phyloP scores from a whole-genome alignment of 2,329 filamentous ascomycete species.

The Sclerotiophoma versabilis region DNA sequence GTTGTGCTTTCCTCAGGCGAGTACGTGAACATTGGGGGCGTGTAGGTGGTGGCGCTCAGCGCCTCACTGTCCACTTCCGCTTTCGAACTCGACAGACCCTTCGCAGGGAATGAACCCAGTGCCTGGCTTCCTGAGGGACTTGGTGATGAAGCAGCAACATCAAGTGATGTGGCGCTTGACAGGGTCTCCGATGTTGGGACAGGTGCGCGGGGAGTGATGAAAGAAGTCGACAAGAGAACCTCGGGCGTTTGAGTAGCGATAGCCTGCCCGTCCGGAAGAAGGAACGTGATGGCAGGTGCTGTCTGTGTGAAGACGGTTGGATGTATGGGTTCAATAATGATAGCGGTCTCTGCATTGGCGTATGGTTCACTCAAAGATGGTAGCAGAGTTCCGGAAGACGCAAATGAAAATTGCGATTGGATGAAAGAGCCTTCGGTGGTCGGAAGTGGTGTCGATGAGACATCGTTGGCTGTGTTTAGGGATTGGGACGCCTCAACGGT shows the following conservation, averaged over 20 bases:
- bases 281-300: conserved; percentile 43
- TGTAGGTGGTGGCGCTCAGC: conserved; percentile 21
- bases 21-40: conserved; percentile 35
- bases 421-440: neutral
- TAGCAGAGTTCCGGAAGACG: neutral
- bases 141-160: conserved; percentile 4
- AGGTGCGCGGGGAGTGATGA: conserved; percentile 34
- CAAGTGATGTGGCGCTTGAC: conserved; percentile 20
- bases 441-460: neutral
- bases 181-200: conserved; percentile 19
- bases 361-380: conserved; percentile 15
- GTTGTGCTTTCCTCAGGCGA: conserved; percentile 29
- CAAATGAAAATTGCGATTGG: neutral
- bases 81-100: conserved; percentile 22
- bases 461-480: conserved; percentile 1
- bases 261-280: conserved; percentile 40
- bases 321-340: conserved; percentile 44
- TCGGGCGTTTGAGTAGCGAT: conserved; percentile 38
- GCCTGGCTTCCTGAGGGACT: conserved; percentile 16
- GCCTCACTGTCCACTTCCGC: conserved; percentile 23
- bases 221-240: conserved; percentile 42
- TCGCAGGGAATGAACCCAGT: conserved; percentile 6
- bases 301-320: conserved; percentile 37
- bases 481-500: conserved; percentile 2
- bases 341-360: conserved; percentile 41